phyloP scores from a whole-genome alignment of 2,329 filamentous ascomycete species.

The Aspergillus clavatus region DNA sequence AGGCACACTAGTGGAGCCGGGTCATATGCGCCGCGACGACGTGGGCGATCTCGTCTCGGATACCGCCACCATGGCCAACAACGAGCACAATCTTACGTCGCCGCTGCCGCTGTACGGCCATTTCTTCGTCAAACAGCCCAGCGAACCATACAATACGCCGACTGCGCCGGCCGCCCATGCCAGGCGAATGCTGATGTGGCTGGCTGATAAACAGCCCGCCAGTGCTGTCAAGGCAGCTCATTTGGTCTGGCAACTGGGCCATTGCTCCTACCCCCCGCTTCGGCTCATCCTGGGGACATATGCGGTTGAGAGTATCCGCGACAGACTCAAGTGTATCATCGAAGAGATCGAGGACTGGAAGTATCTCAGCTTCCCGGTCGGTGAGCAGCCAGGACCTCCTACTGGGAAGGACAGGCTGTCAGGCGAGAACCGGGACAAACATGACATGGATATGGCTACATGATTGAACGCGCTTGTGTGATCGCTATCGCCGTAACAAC shows the following conservation, averaged over 20 bases:
- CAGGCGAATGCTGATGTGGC: constrained; percentile 87
- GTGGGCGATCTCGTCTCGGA: constrained; percentile 30
- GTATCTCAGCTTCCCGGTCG: constrained; percentile 64
- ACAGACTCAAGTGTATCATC: constrained; percentile 81
- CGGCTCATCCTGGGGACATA: constrained; percentile 85
- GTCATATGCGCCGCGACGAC: constrained; percentile 82
- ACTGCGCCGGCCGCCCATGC: constrained; percentile 84
- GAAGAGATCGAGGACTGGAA: constrained; percentile 96
- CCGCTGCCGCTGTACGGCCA: constrained; percentile 81
- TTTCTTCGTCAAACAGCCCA: constrained; percentile 82
- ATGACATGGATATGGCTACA: not conserved
- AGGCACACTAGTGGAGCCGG: constrained; percentile 86
- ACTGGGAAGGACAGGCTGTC: constrained; percentile 5
- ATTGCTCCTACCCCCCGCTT: constrained; percentile 89
- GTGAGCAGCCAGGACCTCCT: constrained; percentile 26
- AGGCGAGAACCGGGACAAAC: not conserved
- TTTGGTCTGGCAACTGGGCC: constrained; percentile 87
- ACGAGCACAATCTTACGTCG: constrained; percentile 31
- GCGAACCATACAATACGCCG: constrained; percentile 70
- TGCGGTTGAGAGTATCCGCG: constrained; percentile 91
- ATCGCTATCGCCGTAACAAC: too few relatives aligned
- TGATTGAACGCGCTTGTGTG: not conserved
- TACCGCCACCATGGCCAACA: constrained; percentile 19
- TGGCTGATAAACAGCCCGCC: constrained; percentile 86
- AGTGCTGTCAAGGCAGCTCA: constrained; percentile 91